Evolutionary conservation across 139 green algal genomes (phyloP), one percentile per base, ranked within the genome.

Genomic region (Haematococcus sp.): DNA sequence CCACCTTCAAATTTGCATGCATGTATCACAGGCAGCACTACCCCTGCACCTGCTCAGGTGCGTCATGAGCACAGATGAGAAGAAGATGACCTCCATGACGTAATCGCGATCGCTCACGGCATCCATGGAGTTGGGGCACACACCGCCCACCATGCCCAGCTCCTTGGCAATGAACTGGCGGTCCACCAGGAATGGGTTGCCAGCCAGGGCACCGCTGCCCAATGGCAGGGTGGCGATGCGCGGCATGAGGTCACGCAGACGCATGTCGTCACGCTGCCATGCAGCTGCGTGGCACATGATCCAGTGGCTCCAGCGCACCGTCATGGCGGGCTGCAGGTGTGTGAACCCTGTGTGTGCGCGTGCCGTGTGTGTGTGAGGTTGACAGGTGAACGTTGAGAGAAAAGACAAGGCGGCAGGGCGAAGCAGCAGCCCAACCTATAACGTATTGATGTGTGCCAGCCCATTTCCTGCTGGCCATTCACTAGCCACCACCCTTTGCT

Each of bases 131-230:
- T 99, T 99, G 68, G 94, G 88, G 74, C 80, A 86, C 76, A 89
- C 76, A 20, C 83, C 81, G 20, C 76, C 75, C 54, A 75, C 78
- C 61, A 97, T 92, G 63, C 88, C 91, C 33, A 97, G 82, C 71
- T 92, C 90, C 55, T 79, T 15, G 0, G 92, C 84, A 52, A 93
- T 84, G 79, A 84, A 88, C 75, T 86, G 88, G 35, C 96, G 83
- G 88, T 99, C 95, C 52, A 99, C 90, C 9, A 84, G 75, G 71
- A 99, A 97, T 11, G 93, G 93, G 81, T 98, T 99, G 58, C 96
- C 96, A 0, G 96, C 94, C 59, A 99, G 81, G 0, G 96, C 96
- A 15, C 96, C 94, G 63, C 83, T 93, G 32, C 92, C 93, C 67
- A 98, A 85, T 1, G 96, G 96, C 46, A 97, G 89, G 1, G 85